Evolutionary conservation across 1,284 basidiomycete genomes (phyloP).

Genomic region (Ganoderma boninense): DNA sequence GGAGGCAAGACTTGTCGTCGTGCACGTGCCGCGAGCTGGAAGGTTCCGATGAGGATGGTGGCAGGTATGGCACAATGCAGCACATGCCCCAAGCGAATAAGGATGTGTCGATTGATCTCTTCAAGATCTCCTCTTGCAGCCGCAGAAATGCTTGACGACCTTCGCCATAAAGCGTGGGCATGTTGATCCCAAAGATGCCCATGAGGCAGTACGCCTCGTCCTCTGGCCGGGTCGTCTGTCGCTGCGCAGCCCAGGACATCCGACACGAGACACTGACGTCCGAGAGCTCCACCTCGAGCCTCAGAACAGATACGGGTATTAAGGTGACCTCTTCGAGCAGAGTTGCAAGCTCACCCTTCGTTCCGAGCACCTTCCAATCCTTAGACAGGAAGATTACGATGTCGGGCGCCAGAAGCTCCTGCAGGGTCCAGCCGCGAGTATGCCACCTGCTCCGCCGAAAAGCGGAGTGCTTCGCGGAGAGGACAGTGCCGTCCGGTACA

Average conservation of each 20-base stretch:
- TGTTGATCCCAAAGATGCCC: conserved; percentile 5
- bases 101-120: conserved; percentile 4
- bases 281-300: conserved; percentile 3
- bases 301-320: neutral
- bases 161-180: conserved; percentile 4
- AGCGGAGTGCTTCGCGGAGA: neutral
- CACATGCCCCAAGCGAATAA: conserved; percentile 4
- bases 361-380: neutral
- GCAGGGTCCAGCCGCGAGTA: neutral
- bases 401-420: neutral
- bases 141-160: neutral
- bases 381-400: neutral
- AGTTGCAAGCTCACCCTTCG: neutral
- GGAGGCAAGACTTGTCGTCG: conserved; percentile 4
- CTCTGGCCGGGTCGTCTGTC: neutral
- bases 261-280: neutral
- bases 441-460: conserved; percentile 3
- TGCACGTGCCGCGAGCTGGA: neutral
- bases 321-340: conserved; percentile 4
- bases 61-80: neutral
- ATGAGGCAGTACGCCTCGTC: conserved; percentile 6
- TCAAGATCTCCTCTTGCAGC: conserved; percentile 8
- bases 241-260: conserved; percentile 8
- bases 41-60: neutral
- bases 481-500: neutral